phyloP scores from a whole-genome alignment of 2,329 filamentous ascomycete genomes.

The Alternaria arbusti region DNA sequence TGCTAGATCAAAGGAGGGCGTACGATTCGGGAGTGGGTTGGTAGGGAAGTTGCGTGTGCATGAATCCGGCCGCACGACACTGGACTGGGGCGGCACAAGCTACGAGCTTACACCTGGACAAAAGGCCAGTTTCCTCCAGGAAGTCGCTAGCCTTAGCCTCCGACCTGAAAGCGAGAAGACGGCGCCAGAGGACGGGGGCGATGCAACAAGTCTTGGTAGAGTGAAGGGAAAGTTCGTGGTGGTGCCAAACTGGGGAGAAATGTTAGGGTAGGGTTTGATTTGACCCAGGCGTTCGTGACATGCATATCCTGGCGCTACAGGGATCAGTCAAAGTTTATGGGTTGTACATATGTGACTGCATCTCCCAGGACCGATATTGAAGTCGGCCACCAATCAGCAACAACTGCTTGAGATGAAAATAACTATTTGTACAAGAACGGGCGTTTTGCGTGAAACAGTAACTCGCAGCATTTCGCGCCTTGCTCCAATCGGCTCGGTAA shows the following conservation, averaged over 20 bases:
- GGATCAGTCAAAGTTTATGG: not conserved
- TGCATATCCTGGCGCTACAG: not conserved
- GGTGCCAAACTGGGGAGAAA: slow-evolving; percentile 65
- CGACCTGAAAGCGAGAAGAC: slow-evolving; percentile 44
- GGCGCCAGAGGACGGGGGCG: slow-evolving; percentile 46
- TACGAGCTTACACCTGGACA: slow-evolving; percentile 65
- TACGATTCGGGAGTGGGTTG: slow-evolving; percentile 58
- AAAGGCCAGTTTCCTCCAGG: slow-evolving; percentile 65
- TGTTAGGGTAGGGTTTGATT: slow-evolving; percentile 46
- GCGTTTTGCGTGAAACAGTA: not conserved
- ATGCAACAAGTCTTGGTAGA: slow-evolving; percentile 64
- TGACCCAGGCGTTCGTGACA: not conserved
- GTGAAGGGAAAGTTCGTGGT: slow-evolving; percentile 71
- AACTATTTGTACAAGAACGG: not conserved
- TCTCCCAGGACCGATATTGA: not conserved
- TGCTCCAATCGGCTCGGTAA: not conserved
- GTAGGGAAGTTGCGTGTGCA: slow-evolving; percentile 69
- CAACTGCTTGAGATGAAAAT: not conserved
- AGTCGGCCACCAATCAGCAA: not conserved
- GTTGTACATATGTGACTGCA: not conserved
- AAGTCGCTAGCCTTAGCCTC: slow-evolving; percentile 56
- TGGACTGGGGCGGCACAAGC: slow-evolving; percentile 68
- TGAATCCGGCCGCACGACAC: slow-evolving; percentile 64
- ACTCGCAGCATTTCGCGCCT: not conserved
- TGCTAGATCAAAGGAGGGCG: slow-evolving; percentile 20